A percentile compares a stretch with the other conserved stretches of the same genome.
Evolutionary conservation across 2,329 filamentous ascomycete species (phyloP).

Genomic region (Fusarium secorum): DNA sequence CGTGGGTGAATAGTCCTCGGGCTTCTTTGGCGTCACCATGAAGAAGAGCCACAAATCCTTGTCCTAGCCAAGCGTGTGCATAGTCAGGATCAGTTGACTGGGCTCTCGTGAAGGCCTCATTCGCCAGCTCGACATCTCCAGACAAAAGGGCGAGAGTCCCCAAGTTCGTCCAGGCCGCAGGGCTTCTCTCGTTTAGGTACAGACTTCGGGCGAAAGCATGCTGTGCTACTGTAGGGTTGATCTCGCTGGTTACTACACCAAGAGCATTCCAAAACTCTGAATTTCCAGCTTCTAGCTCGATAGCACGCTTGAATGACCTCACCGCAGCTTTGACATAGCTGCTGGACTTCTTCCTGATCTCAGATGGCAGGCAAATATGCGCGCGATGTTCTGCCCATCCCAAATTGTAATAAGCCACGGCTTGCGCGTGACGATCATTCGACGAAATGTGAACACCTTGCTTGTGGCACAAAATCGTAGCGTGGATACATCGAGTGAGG

Average conservation of each 20-base stretch:
- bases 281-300: slow-evolving; percentile 93
- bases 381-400: slow-evolving; percentile 92
- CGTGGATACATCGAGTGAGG: slow-evolving; percentile 69
- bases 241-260: slow-evolving; percentile 85
- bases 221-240: slow-evolving; percentile 88
- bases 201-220: slow-evolving; percentile 92
- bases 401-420: slow-evolving; percentile 96
- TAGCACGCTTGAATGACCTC: slow-evolving; percentile 91
- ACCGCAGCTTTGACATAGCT: slow-evolving; percentile 82
- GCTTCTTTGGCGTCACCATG: slow-evolving; percentile 80
- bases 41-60: slow-evolving; percentile 83
- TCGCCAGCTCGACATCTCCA: slow-evolving; percentile 84
- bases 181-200: slow-evolving; percentile 88
- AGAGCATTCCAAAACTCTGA: slow-evolving; percentile 97
- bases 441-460: slow-evolving; percentile 77
- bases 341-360: slow-evolving; percentile 64
- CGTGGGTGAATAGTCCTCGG: slow-evolving; percentile 86
- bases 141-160: slow-evolving; percentile 86
- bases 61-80: slow-evolving; percentile 91
- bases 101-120: slow-evolving; percentile 86
- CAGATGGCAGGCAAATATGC: slow-evolving; percentile 68
- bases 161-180: slow-evolving; percentile 88
- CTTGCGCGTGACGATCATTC: slow-evolving; percentile 83
- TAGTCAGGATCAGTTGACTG: slow-evolving; percentile 96
- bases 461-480: slow-evolving; percentile 86